phyloP scores from a whole-genome alignment of 2,329 filamentous ascomycete species.

The Ophiocordyceps robertsii region DNA sequence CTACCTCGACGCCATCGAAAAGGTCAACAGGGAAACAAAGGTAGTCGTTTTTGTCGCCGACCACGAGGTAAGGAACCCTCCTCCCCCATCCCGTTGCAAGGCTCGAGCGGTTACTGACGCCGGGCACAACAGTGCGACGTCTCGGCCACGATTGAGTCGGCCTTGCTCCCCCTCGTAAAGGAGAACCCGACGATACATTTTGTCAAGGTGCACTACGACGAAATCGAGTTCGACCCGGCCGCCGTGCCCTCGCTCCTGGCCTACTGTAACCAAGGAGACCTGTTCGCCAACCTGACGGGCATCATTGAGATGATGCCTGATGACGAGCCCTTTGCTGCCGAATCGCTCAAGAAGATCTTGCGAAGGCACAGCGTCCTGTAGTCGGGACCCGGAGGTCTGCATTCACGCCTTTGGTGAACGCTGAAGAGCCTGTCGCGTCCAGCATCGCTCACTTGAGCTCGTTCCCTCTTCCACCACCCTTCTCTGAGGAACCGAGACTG shows the following conservation, averaged over 20 bases:
- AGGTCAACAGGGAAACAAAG: constrained; percentile 63
- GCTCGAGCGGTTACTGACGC: constrained; percentile 2
- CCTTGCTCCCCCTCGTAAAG: constrained; percentile 60
- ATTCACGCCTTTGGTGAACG: too few relatives aligned
- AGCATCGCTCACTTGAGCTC: background rate
- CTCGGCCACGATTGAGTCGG: constrained; percentile 65
- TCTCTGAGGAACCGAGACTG: background rate
- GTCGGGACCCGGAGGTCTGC: constrained; percentile 2
- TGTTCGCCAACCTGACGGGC: constrained; percentile 81
- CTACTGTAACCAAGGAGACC: constrained; percentile 75
- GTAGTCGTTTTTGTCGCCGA: constrained; percentile 94
- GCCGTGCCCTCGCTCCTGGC: constrained; percentile 79
- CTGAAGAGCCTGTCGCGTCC: too few relatives aligned
- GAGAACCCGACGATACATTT: constrained; percentile 65
- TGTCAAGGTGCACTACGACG: constrained; percentile 78
- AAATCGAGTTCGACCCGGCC: constrained; percentile 87
- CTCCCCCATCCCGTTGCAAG: too few relatives aligned
- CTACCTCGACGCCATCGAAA: constrained; percentile 94
- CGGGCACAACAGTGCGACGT: constrained; percentile 52
- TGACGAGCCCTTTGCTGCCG: constrained; percentile 43
- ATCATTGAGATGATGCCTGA: constrained; percentile 76
- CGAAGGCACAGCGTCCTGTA: constrained; percentile 38
- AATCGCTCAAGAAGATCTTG: constrained; percentile 38
- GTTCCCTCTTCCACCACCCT: background rate
- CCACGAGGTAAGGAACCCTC: constrained; percentile 54